Base-by-base conservation (phyloP, 441 rosid genomes). In the Erysimum cheiri region DNA sequence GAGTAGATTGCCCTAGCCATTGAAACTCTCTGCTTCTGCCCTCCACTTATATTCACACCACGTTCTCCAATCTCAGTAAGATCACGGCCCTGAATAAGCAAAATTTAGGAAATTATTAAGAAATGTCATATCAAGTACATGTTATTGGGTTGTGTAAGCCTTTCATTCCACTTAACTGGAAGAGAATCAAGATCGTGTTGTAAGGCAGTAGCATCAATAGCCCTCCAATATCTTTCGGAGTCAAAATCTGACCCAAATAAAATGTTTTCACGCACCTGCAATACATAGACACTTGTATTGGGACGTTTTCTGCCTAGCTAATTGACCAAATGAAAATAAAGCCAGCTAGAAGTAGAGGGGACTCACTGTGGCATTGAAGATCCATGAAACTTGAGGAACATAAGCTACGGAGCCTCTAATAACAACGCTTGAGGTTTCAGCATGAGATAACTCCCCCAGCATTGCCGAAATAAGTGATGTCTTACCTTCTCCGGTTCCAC, bases 321-420 rank as follows among this genome's bases (percentile, higher is more conserved):
- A 37, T 37, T 37, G 41, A 37, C 41, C 11, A 8, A 37, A 37
- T 11, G 12, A 37, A 37, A 37, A 37, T 8, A 37, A 37, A 37
- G 41, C 41, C 33, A 37, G 24, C 1, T 4, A 54, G 15, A 78
- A 54, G 37, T 1, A 52, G 54, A 63, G 15, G 59, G 22, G 72
- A 78, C 96, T 81, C 74, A 96, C 98, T 52, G 96, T 90, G 63
- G 97, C 98, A 83, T 93, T 96, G 74, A 93, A 93, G 83, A 96
- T 96, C 99, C 99, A 96, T 31, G 99, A 88, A 69, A 96, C 80
- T 83, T 96, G 98, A 72, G 99, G 98, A 82, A 86, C 98, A 75
- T 88, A 96, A 50, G 99, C 97, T 56, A 91, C 93, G 0, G 90
- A 83, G 62, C 99, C 99, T 77, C 99, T 82, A 41, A 88, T 74